Conservation (phyloP, 805 yeast species). For the Jamesozyma gamospora region DNA sequence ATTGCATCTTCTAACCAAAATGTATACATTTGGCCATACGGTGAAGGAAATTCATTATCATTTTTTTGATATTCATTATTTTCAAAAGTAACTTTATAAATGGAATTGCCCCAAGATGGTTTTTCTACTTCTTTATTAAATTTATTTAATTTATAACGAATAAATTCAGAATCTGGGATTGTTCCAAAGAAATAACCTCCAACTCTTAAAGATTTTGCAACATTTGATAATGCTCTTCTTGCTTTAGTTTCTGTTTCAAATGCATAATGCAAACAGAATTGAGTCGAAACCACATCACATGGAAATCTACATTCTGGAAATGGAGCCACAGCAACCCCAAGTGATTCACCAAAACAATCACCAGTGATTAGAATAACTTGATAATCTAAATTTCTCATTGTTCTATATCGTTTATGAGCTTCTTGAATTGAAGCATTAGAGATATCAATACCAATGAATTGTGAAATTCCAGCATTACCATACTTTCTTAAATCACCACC, state of each 20-base stretch:
- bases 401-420: slow-evolving; percentile 62
- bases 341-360: slow-evolving; percentile 69
- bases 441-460: slow-evolving; percentile 84
- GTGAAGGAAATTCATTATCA: slow-evolving; percentile 60
- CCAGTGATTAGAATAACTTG: slow-evolving; percentile 84
- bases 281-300: slow-evolving; percentile 81
- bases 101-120: slow-evolving; percentile 70
- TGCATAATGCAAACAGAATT: slow-evolving; percentile 91
- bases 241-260: slow-evolving; percentile 79
- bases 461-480: slow-evolving; percentile 60
- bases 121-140: slow-evolving; percentile 42
- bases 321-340: slow-evolving; percentile 57
- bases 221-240: slow-evolving; percentile 59
- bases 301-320: slow-evolving; percentile 65
- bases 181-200: slow-evolving; percentile 94
- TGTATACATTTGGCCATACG: slow-evolving; percentile 76
- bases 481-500: slow-evolving; percentile 96
- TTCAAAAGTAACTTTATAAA: slow-evolving; percentile 76
- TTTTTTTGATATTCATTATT: slow-evolving; percentile 52
- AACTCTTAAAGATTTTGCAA: slow-evolving; percentile 58
- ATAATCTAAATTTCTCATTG: slow-evolving; percentile 50
- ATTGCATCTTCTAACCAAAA: slow-evolving; percentile 87
- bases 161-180: slow-evolving; percentile 83
- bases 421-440: slow-evolving; percentile 82
- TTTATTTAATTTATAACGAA: slow-evolving; percentile 50